These are phyloP conservation scores for Claviceps capensis DNA, from an alignment of 2,329 filamentous ascomycete species.

Conservation along the genomic window DNA sequence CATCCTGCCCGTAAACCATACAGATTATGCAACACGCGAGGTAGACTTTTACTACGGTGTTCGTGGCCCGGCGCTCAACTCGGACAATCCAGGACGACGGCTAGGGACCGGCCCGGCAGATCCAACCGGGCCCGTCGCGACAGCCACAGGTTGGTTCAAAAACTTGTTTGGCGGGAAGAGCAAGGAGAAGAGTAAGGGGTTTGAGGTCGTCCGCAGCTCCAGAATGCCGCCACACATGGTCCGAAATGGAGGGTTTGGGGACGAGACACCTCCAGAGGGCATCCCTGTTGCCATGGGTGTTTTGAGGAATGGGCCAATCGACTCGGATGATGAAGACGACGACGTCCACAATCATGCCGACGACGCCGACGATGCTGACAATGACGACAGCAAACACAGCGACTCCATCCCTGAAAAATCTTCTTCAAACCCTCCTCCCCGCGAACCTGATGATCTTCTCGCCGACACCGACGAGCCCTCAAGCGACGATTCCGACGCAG, in stretches of 20 bases:
- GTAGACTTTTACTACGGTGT: slow-evolving; percentile 96
- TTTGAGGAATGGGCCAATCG: slow-evolving; percentile 45
- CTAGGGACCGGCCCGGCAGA: slow-evolving; percentile 90
- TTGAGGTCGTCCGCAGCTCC: slow-evolving; percentile 86
- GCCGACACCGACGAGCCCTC: slow-evolving; percentile 32
- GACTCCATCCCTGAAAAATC: slow-evolving; percentile 13
- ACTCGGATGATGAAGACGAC: slow-evolving; percentile 41
- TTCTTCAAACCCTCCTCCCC: slow-evolving; percentile 13
- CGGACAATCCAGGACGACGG: slow-evolving; percentile 67
- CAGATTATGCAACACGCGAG: slow-evolving; percentile 87
- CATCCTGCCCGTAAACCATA: slow-evolving; percentile 39
- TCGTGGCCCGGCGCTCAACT: slow-evolving; percentile 73
- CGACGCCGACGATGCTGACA: background rate
- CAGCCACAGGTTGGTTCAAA: slow-evolving; percentile 81
- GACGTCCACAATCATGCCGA: slow-evolving; percentile 8
- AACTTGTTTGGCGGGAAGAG: slow-evolving; percentile 68
- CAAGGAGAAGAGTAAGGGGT: slow-evolving; percentile 91
- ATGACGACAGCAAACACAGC: slow-evolving; percentile 29
- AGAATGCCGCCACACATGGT: slow-evolving; percentile 67
- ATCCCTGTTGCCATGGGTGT: slow-evolving; percentile 52
- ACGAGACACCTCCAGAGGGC: slow-evolving; percentile 54
- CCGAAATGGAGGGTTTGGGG: slow-evolving; percentile 37
- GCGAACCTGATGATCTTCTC: slow-evolving; percentile 24
- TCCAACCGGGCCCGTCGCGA: slow-evolving; percentile 80
- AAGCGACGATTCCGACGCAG: slow-evolving; percentile 27